Base-by-base conservation (phyloP, 306 rosid species). In the Sphenostylis stenocarpa region DNA sequence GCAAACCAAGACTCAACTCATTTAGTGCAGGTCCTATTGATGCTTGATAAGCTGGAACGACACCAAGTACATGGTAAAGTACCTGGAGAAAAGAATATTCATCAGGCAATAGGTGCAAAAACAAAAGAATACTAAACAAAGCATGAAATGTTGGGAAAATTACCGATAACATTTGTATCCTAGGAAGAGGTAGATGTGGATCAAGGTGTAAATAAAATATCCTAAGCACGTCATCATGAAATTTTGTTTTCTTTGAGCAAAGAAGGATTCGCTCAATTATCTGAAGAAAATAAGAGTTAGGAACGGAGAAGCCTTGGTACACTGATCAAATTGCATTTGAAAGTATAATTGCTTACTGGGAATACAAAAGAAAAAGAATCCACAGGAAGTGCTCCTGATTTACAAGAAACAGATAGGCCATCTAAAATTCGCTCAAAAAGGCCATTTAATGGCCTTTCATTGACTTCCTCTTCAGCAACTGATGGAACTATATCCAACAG, bases 341-440 rank as follows among this genome's bases (percentile, higher is more conserved):
- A 76, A 52, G 82, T 48, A 60, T 41, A 61, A 85, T 45, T 77
- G 71, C 97, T 90, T 83, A 95, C 99, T 4, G 97, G 99, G 87
- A 95, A 95, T 29, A 92, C 87, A 80, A 90, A 92, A 34, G 96
- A 85, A 80, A 95, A 95, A n/a, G 99, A 89, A 87, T 95, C 99
- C 13, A 95, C 92, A 72, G 99, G 97, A 77, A 95, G 94, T 49
- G 99, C 89, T 62, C 99, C 99, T 4, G 85, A 89, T 90, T 87
- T 92, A 84, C 97, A 95, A 66, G 99, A 90, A 51, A 73, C 72
- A 69, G 99, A 89, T 55, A 95, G 82, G 73, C 96, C 99, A 75
- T 83, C 82, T 38, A 89, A 73, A 52, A 92, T 85, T 70, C 96
- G 89, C 65, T 92, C 97, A 80, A 95, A 91, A 60, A 95, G 91